Percentiles rank a stretch among this genome's conserved stretches.
These are phyloP conservation scores for Metschnikowia similis DNA, from an alignment of 805 yeast species.

Conservation along the genomic window DNA sequence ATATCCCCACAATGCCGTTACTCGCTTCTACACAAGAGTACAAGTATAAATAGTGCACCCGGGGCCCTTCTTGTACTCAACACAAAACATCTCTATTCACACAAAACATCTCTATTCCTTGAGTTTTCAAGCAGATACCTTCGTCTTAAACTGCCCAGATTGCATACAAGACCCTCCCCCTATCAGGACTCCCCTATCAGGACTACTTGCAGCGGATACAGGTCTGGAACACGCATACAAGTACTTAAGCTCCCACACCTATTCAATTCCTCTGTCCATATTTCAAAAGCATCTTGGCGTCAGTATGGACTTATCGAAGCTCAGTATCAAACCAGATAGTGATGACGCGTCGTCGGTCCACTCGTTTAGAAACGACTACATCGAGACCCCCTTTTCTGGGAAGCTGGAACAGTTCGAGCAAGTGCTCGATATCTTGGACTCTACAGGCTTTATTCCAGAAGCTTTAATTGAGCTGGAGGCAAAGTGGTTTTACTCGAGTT, in stretches of 20 bases:
- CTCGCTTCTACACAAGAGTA: neutral
- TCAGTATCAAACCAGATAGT: conserved; percentile 13
- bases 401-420: conserved; percentile 75
- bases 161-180: conserved; percentile 1
- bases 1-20: conserved; percentile 2
- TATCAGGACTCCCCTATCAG: conserved; percentile 1
- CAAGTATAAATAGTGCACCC: neutral
- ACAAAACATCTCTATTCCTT: neutral
- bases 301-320: conserved; percentile 17
- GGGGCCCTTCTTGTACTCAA: neutral
- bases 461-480: conserved; percentile 80
- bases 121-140: neutral
- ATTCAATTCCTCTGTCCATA: neutral
- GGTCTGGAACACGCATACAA: neutral
- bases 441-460: conserved; percentile 87
- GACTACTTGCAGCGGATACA: conserved; percentile 1
- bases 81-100: neutral
- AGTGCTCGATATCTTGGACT: conserved; percentile 77
- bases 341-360: conserved; percentile 31
- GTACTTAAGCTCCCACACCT: neutral
- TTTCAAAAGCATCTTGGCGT: neutral
- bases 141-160: neutral
- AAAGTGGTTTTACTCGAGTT: conserved; percentile 78
- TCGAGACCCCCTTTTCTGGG: conserved; percentile 70
- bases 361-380: conserved; percentile 55